Conservation (phyloP, 2,329 filamentous ascomycete genomes). For the Spiromastix sp. region DNA sequence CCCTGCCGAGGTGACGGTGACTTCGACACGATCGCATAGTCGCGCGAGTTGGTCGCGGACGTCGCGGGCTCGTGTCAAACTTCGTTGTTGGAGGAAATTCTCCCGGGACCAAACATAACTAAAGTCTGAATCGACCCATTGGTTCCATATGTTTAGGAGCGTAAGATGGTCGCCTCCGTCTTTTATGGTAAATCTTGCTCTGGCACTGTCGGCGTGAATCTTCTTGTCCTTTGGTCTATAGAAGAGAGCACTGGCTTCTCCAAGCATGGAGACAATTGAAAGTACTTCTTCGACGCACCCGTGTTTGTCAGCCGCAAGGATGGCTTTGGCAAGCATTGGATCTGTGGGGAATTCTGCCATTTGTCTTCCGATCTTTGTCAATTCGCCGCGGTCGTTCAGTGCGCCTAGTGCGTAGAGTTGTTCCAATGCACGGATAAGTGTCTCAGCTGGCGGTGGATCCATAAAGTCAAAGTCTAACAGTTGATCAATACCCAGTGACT, state of each 20-base stretch:
- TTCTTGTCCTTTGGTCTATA: conserved; percentile 97
- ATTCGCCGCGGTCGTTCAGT: conserved; percentile 74
- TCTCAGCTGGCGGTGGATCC: conserved; percentile 83
- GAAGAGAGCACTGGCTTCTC: conserved; percentile 80
- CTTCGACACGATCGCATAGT: conserved; percentile 87
- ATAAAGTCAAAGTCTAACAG: conserved; percentile 92
- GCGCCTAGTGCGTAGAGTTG: conserved; percentile 85
- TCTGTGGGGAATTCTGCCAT: conserved; percentile 95
- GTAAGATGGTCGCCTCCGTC: conserved; percentile 86
- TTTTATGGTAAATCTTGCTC: conserved; percentile 77
- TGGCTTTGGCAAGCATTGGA: conserved; percentile 79
- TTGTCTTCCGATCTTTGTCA: conserved; percentile 83
- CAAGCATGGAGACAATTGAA: conserved; percentile 87
- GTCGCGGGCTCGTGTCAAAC: conserved; percentile 78
- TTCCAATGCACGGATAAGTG: conserved; percentile 79
- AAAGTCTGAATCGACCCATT: conserved; percentile 90
- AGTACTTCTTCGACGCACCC: conserved; percentile 91
- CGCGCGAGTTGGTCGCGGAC: conserved; percentile 87
- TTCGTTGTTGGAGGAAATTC: conserved; percentile 87
- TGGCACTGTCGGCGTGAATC: conserved; percentile 84
- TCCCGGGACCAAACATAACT: conserved; percentile 78
- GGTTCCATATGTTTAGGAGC: conserved; percentile 85
- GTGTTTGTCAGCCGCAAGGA: conserved; percentile 79
- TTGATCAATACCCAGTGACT: conserved; percentile 84
- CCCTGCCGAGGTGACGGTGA: conserved; percentile 58